These are phyloP conservation scores for Microstegium vimineum DNA, from an alignment of 176 grass and related monocot genomes.

Conservation along the genomic window DNA sequence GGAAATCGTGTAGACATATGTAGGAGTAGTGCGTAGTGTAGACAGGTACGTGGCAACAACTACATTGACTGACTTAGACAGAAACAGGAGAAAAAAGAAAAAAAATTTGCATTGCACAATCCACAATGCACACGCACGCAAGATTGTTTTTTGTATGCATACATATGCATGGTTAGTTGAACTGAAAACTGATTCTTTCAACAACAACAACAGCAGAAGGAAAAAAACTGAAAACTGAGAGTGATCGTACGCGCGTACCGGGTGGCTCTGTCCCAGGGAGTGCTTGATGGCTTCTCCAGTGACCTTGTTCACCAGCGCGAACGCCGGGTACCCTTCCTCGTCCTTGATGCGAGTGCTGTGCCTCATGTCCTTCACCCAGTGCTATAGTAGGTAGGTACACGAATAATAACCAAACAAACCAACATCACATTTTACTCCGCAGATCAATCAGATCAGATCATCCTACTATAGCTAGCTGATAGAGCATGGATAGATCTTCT, in stretches of 20 bases:
- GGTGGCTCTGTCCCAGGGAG: slow-evolving; percentile 66
- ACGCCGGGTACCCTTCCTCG: slow-evolving; percentile 66
- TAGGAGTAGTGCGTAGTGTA: neutral
- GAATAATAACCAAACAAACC: neutral
- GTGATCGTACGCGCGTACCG: slow-evolving; percentile 13
- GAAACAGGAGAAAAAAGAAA: neutral
- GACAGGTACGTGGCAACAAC: slow-evolving; percentile 2
- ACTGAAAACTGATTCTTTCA: neutral
- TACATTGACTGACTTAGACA: neutral
- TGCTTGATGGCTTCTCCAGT: slow-evolving; percentile 87
- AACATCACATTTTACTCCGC: neutral
- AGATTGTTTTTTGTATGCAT: neutral
- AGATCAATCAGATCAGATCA: no score
- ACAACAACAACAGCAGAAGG: no score
- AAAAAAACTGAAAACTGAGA: no score
- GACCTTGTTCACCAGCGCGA: slow-evolving; percentile 70
- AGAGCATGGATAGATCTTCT: neutral
- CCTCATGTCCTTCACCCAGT: slow-evolving; percentile 90
- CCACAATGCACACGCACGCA: neutral
- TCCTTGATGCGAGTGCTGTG: slow-evolving; percentile 71
- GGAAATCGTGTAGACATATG: slow-evolving; percentile 10
- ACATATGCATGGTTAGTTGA: neutral
- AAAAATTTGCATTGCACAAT: neutral
- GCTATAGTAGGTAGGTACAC: neutral
- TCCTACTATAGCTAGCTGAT: neutral